phyloP scores from a whole-genome alignment of 371 early-diverging fungal species.

The Syncephalastrum monosporum region DNA sequence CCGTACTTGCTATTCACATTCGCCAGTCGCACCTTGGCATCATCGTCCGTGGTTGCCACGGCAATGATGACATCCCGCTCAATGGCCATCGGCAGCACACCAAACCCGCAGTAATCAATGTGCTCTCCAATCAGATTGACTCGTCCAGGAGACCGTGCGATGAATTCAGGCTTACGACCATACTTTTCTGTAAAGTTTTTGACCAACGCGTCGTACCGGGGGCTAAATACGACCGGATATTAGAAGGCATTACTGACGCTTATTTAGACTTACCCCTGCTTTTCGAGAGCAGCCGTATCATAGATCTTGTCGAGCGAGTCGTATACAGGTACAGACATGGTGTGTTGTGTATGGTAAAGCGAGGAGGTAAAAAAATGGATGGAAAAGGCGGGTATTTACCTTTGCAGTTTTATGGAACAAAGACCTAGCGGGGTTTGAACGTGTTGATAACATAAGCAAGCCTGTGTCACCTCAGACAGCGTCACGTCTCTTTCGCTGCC shows the following conservation, averaged over 20 bases:
- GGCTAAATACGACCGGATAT: constrained; percentile 17
- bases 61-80: constrained; percentile 85
- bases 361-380: constrained; percentile 8
- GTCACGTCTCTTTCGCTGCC: too few relatives aligned
- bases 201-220: constrained; percentile 59
- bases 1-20: constrained; percentile 68
- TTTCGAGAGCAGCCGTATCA: constrained; percentile 27
- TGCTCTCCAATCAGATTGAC: constrained; percentile 97
- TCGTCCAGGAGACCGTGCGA: constrained; percentile 89
- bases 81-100: constrained; percentile 96
- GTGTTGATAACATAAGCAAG: constrained; percentile 12
- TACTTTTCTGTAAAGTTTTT: constrained; percentile 60
- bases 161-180: constrained; percentile 72
- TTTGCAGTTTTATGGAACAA: constrained; percentile 5
- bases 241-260: background rate
- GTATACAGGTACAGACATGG: constrained; percentile 37
- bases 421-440: constrained; percentile 1
- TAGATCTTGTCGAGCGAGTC: constrained; percentile 43
- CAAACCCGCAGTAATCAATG: constrained; percentile 93
- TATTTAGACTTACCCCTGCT: constrained; percentile 37
- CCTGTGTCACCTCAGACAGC: too few relatives aligned
- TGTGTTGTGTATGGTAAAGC: constrained; percentile 5
- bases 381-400: constrained; percentile 6
- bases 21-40: constrained; percentile 57
- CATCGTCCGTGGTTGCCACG: constrained; percentile 53